Base-by-base conservation (phyloP, 345 rosid species). In the Salix caprea region DNA sequence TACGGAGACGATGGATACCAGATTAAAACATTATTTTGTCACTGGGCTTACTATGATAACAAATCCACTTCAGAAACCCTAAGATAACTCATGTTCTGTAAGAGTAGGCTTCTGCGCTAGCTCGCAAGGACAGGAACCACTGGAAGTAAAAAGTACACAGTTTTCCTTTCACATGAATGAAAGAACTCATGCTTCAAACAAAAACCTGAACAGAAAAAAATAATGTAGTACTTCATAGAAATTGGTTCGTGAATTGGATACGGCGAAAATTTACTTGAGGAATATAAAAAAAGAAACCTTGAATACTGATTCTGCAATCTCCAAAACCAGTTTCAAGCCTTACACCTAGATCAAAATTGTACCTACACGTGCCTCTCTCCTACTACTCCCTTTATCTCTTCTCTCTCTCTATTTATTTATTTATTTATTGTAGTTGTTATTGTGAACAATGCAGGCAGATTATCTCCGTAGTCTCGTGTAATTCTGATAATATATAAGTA, bases 271-370 rank as follows among this genome's bases (percentile, higher is more conserved):
- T 54, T 54, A 54, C 61, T 7, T 10, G 1, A 21, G 61, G 3
- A 8, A 54, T 21, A 9, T 4, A 34, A 28, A 7, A 32, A 12
- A 7, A 24, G n/a, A 0, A 39, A 7, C 2, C 48, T 62, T 58
- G 65, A 75, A 75, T 67, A 15, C 66, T 65, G 37, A 36, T 54
- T 60, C 70, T 54, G 12, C 13, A 54, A 54, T 54, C 26, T 54
- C 61, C 61, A 54, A 21, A 21, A 42, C 28, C 36, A 65, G 72
- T 66, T 70, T 65, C 64, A 69, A 76, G 39, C 78, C 85, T 44
- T 74, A 37, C 64, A 39, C 44, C 30, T 54, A 1, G 61, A 80
- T 4, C 70, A 82, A 85, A 80, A 77, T 4, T 15, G 65, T 70
- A 66, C 74, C 76, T 73, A 34, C 71, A 24, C 28, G 28, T 37